Conservation (phyloP, 768 basidiomycete species). For the Astraeus odoratus region DNA sequence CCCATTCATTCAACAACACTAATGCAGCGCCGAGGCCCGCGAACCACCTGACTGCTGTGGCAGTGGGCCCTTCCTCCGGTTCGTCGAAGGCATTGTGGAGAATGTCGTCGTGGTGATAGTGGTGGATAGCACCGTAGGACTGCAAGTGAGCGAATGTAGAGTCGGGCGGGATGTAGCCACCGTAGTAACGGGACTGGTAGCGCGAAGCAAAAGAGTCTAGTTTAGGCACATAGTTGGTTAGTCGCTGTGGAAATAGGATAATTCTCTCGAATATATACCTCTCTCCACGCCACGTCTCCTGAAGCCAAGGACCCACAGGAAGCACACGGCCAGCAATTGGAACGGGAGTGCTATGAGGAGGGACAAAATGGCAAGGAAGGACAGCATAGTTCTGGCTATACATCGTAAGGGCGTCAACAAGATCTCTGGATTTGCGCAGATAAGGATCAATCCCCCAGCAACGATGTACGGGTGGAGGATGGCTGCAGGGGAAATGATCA, state of each 20-base stretch:
- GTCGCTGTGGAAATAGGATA: neutral
- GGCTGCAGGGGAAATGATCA: neutral
- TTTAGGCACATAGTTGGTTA: neutral
- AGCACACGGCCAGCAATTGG: neutral
- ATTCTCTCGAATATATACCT: neutral
- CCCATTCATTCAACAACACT: conserved; percentile 3
- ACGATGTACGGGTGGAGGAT: neutral
- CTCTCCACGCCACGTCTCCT: neutral
- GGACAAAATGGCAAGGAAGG: neutral
- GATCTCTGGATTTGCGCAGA: neutral
- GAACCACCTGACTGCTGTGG: neutral
- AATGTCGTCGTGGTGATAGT: neutral
- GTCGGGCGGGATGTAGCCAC: conserved; percentile 4
- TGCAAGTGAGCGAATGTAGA: conserved; percentile 4
- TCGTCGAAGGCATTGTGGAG: neutral
- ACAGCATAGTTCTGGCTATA: neutral
- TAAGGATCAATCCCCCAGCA: neutral
- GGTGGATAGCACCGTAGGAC: conserved; percentile 4
- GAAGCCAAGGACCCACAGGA: conserved; percentile 2
- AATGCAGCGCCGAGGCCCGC: neutral
- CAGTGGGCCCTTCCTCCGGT: neutral
- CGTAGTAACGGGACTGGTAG: conserved; percentile 6
- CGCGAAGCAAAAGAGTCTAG: conserved; percentile 6
- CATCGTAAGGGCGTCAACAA: neutral
- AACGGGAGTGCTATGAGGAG: conserved; percentile 1